Percentiles rank a stretch among this genome's conserved stretches.
Conservation (phyloP, 2,329 filamentous ascomycete genomes). For the Dryadomyces sulphureus region DNA sequence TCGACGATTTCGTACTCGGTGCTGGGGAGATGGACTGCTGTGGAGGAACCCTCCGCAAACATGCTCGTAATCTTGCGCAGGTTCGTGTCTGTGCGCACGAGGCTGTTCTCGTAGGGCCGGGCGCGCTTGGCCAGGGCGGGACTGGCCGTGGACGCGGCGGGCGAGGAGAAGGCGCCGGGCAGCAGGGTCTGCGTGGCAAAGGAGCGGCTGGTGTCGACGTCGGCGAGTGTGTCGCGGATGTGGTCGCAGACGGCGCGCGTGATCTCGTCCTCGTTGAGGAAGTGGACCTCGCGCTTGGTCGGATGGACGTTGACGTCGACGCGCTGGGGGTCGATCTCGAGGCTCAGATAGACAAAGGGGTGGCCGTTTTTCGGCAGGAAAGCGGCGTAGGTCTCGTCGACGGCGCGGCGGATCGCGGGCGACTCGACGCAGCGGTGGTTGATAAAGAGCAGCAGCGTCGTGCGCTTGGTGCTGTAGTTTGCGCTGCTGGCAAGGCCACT, state of each 20-base stretch:
- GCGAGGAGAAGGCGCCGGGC: conserved; percentile 38
- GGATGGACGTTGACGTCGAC: conserved; percentile 98
- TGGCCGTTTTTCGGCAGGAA: conserved; percentile 91
- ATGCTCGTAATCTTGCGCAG: conserved; percentile 93
- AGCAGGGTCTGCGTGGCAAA: conserved; percentile 90
- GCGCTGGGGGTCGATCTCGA: conserved; percentile 81
- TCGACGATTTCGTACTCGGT: conserved; percentile 59
- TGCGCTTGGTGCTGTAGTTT: conserved; percentile 88
- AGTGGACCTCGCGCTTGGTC: conserved; percentile 93
- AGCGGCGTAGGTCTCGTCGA: conserved; percentile 77
- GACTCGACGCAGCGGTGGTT: conserved; percentile 94
- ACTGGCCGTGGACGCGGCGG: conserved; percentile 11
- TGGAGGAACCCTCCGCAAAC: conserved; percentile 36
- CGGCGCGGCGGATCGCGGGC: conserved; percentile 67
- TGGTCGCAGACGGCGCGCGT: conserved; percentile 71
- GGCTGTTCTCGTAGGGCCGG: conserved; percentile 66
- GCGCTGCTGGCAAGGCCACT: conserved; percentile 77
- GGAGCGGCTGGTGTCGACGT: conserved; percentile 83
- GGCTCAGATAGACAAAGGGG: conserved; percentile 81
- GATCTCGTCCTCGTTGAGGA: conserved; percentile 94
- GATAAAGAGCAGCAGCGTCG: conserved; percentile 79
- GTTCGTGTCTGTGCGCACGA: conserved; percentile 79
- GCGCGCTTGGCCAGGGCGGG: conserved; percentile 22
- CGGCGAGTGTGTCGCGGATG: conserved; percentile 62
- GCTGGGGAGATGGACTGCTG: conserved; percentile 28